phyloP scores from a whole-genome alignment of 208 protist species.

The Trichomonas gallinae region DNA sequence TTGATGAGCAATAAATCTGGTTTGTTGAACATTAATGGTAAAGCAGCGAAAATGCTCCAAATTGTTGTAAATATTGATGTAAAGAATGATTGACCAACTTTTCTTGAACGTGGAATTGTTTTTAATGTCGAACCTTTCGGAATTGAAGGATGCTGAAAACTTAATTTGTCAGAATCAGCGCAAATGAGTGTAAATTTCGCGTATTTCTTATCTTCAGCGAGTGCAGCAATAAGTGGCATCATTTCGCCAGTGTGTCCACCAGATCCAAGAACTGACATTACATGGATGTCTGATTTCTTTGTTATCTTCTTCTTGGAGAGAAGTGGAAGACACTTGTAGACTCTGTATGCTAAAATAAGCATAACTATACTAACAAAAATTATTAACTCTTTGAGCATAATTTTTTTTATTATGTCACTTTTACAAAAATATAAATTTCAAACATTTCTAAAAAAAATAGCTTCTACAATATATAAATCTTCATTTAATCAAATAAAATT shows the following conservation, averaged over 20 bases:
- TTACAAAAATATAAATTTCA: too few species aligned
- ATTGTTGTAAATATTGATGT: slow-evolving; percentile 19
- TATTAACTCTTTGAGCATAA: neutral
- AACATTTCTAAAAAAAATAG: too few species aligned
- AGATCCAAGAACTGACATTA: neutral
- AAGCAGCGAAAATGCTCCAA: neutral
- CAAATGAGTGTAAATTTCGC: neutral
- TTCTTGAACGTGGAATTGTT: neutral
- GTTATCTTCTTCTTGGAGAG: neutral
- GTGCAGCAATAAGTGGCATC: neutral
- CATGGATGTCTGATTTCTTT: neutral
- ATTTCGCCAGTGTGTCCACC: slow-evolving; percentile 11
- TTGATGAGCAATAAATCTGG: neutral
- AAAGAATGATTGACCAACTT: neutral
- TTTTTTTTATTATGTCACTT: neutral
- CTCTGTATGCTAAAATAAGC: neutral
- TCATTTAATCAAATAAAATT: too few species aligned
- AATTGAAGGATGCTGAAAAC: neutral
- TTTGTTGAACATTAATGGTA: neutral
- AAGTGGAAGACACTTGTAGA: neutral
- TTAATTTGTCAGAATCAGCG: neutral
- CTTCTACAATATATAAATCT: too few species aligned
- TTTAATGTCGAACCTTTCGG: neutral
- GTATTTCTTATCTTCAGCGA: neutral
- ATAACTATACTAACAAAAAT: neutral